Base-by-base conservation (phyloP, 805 yeast genomes). In the Diddensiella transvaalensis region DNA sequence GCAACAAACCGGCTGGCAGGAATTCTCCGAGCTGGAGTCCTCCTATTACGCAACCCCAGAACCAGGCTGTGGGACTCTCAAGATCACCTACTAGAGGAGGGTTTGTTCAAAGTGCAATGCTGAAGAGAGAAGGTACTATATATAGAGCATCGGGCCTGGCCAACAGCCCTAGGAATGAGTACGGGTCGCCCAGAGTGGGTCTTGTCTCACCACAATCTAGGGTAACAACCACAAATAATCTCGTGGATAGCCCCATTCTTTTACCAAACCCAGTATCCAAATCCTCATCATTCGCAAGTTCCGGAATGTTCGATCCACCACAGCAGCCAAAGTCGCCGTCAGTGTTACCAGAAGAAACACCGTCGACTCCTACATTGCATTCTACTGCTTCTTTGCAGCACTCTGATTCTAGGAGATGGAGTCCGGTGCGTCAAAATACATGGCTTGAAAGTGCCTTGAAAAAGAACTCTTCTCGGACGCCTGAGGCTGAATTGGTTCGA, bases 401-500 rank as follows among this genome's bases (percentile, higher is more conserved):
- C 24, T 40, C 43, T 13, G 54, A 53, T 39, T 47, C 58, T 8
- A 40, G 63, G 18, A 47, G 60, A 6, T 55, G 59, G 52, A 54
- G 60, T 17, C 63, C 63, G 4, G 51, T 46, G 2, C 39, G 57
- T 19, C 60, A 56, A 46, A 55, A 61, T 3, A 55, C 62, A 10
- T 60, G 64, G 64, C 50, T 60, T 10, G 64, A 60, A 42, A 59
- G 61, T 40, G 63, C 63, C 4, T 44, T 60, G 26, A 52, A 47
- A 44, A 53, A 53, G 42, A 59, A 47, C 30, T 47, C 55, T 40
- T 48, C 53, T 2, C 23, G 49, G 1, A 44, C 52, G 37, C 53
- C 50, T 3, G 47, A 44, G 26, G 23, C 30, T 8, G 53, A 41
- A 3, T 40, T 48, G 11, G 47, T 40, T 17, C 44, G 48, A 29